Evolutionary conservation across 2,329 filamentous ascomycete genomes (phyloP), one percentile per base, ranked within the genome.

Genomic region (Penicillium griseofulvum): DNA sequence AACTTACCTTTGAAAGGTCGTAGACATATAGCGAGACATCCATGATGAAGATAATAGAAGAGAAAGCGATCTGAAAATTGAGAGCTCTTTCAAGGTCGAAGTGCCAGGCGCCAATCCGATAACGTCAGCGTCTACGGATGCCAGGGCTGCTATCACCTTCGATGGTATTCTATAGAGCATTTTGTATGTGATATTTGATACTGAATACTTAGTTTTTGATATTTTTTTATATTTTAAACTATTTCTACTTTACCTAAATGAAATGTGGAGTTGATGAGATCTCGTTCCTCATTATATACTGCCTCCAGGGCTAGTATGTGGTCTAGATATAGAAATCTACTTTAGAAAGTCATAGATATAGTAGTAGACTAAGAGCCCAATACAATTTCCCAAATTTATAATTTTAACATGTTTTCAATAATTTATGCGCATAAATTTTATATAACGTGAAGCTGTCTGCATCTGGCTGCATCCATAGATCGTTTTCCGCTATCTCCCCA

Each of bases 1-100:
- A 31, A 49, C 55, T 31, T 58, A 79, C 78, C 71, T 77, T 76
- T 33, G 89, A 92, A 45, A 93, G 80, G 75, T 93, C 89, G 67
- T 93, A 93, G 36, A 91, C 82, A 55, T 91, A 86, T 28, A 93
- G 78, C 66, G 90, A 81, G 47, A 93, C 87, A 55, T 91, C 87
- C 88, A 91, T 91, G 17, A 37, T 62, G 49, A 34, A 31, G 9
- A 4, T 49, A 33, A 7, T 45, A 11, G 17, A 41, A 16, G 14
- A 17, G 22, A n/a, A n/a, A 29, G 22, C 17, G 5, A 43, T 12
- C 45, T n/a, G 36, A 12, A 39, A 29, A 16, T 34, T 7, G 33
- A 43, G 38, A 44, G 34, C 44, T 29, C 52, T 38, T 31, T 31
- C 29, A 31, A 31, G 29, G 29, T 31, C 36, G 16, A 14, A 29